Evolutionary conservation across 2,329 filamentous ascomycete species (phyloP).

Genomic region (Fusarium setosum): DNA sequence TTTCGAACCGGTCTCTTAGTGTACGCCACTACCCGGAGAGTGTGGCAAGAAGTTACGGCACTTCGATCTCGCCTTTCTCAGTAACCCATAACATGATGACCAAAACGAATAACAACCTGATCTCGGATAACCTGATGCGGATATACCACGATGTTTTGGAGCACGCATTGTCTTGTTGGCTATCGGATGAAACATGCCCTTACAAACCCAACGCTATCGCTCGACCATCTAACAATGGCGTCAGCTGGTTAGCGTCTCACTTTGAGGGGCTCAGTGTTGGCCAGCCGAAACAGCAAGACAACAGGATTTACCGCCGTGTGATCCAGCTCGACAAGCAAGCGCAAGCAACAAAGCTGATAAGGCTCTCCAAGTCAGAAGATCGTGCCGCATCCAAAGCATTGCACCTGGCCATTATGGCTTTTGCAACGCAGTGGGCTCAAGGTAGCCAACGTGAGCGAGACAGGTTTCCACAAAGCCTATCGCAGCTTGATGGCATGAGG

Average conservation of each 20-base stretch:
- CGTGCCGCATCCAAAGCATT: slow-evolving; percentile 58
- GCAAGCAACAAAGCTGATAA: slow-evolving; percentile 52
- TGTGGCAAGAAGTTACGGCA: slow-evolving; percentile 37
- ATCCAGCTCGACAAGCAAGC: slow-evolving; percentile 59
- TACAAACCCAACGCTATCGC: slow-evolving; percentile 48
- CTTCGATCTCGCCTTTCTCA: slow-evolving; percentile 43
- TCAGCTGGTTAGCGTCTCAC: slow-evolving; percentile 43
- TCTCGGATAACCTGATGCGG: slow-evolving; percentile 43
- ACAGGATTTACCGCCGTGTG: slow-evolving; percentile 62
- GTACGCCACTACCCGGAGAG: slow-evolving; percentile 41
- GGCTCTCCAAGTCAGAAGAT: slow-evolving; percentile 55
- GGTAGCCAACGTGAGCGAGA: slow-evolving; percentile 43
- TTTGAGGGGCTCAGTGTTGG: slow-evolving; percentile 42
- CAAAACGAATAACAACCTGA: slow-evolving; percentile 42
- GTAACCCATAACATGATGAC: slow-evolving; percentile 40
- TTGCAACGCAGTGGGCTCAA: slow-evolving; percentile 61
- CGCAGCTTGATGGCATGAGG: slow-evolving; percentile 38
- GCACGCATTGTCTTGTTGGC: slow-evolving; percentile 64
- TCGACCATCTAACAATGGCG: slow-evolving; percentile 38
- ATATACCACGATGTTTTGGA: slow-evolving; percentile 67
- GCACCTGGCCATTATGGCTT: slow-evolving; percentile 62
- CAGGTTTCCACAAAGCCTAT: slow-evolving; percentile 36
- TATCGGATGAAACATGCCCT: slow-evolving; percentile 64
- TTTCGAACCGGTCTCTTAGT: slow-evolving; percentile 40
- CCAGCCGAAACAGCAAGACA: slow-evolving; percentile 46